Percentiles rank a stretch among this genome's conserved stretches.
Conservation (phyloP, 2,329 filamentous ascomycete species). For the Botryosphaeria dothidea region DNA sequence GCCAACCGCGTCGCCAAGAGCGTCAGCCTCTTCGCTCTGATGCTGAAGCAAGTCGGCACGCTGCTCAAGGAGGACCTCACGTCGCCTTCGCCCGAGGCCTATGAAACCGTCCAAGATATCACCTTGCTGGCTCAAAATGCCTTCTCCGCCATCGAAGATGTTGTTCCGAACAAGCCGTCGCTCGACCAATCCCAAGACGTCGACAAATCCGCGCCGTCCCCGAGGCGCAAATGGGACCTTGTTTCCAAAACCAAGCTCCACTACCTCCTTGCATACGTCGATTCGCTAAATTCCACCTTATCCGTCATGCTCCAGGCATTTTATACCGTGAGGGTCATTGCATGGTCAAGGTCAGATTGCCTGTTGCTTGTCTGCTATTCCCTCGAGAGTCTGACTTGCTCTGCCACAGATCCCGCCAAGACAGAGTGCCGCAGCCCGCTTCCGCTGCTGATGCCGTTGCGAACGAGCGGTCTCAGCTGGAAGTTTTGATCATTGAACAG, state of each 20-base stretch:
- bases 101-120: slow-evolving; percentile 35
- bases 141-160: slow-evolving; percentile 31
- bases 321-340: slow-evolving; percentile 39
- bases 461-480: slow-evolving; percentile 39
- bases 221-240: slow-evolving; percentile 21
- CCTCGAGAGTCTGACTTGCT: not conserved
- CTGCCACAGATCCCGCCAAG: slow-evolving; percentile 11
- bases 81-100: slow-evolving; percentile 37
- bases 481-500: slow-evolving; percentile 41
- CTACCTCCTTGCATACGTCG: slow-evolving; percentile 38
- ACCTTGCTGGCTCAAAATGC: slow-evolving; percentile 33
- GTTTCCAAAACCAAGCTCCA: slow-evolving; percentile 26
- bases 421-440: slow-evolving; percentile 11
- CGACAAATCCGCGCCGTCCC: slow-evolving; percentile 11
- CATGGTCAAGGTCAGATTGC: slow-evolving; percentile 39
- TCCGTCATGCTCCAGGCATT: slow-evolving; percentile 41
- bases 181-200: slow-evolving; percentile 13
- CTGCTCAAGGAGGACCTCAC: slow-evolving; percentile 40
- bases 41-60: slow-evolving; percentile 40
- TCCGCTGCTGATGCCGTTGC: slow-evolving; percentile 31
- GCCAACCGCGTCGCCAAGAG: slow-evolving; percentile 32
- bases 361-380: not conserved
- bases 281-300: slow-evolving; percentile 36
- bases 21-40: slow-evolving; percentile 37
- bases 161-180: slow-evolving; percentile 22